Percentiles rank a stretch among this genome's conserved stretches.
phyloP scores from a whole-genome alignment of 495 filamentous ascomycete species.

The Bombardia bombarda region DNA sequence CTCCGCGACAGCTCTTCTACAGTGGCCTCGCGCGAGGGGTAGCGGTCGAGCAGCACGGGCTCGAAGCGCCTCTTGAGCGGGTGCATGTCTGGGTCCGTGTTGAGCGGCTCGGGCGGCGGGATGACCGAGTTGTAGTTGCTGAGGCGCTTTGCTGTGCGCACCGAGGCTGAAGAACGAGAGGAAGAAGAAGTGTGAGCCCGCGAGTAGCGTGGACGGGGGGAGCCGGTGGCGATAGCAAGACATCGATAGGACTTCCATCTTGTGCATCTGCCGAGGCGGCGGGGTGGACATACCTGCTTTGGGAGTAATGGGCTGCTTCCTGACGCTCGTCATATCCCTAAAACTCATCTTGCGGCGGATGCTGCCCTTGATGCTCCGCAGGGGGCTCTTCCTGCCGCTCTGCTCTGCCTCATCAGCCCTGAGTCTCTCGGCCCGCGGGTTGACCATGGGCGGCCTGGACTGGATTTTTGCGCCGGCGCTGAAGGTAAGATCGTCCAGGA shows the following conservation, averaged over 20 bases:
- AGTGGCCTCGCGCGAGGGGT: conserved; percentile 74
- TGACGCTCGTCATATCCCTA: conserved; percentile 89
- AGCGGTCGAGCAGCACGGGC: conserved; percentile 86
- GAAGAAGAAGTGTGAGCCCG: conserved; percentile 16
- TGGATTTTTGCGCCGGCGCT: conserved; percentile 75
- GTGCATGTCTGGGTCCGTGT: conserved; percentile 87
- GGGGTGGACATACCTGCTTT: conserved; percentile 80
- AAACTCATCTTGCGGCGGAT: conserved; percentile 82
- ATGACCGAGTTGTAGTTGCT: conserved; percentile 99
- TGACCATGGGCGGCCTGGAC: conserved; percentile 58
- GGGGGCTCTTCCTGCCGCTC: conserved; percentile 37
- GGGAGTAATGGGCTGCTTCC: conserved; percentile 67
- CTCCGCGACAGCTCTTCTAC: conserved; percentile 70
- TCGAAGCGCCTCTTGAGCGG: conserved; percentile 90
- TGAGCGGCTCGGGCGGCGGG: conserved; percentile 81
- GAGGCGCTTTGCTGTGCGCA: conserved; percentile 78
- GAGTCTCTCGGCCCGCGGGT: conserved; percentile 73
- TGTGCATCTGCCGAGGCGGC: no score
- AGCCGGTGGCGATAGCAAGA: conserved; percentile 23
- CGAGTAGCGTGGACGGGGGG: conserved; percentile 2
- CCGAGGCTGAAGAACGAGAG: conserved; percentile 59
- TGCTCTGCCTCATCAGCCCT: conserved; percentile 60
- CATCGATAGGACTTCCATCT: no score
- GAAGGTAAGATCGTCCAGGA: conserved; percentile 85
- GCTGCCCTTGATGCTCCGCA: conserved; percentile 57